Percentiles rank a stretch among this genome's conserved stretches.
Evolutionary conservation across 2,329 filamentous ascomycete genomes (phyloP).

Genomic region (Chrysoporthe austroafricana): DNA sequence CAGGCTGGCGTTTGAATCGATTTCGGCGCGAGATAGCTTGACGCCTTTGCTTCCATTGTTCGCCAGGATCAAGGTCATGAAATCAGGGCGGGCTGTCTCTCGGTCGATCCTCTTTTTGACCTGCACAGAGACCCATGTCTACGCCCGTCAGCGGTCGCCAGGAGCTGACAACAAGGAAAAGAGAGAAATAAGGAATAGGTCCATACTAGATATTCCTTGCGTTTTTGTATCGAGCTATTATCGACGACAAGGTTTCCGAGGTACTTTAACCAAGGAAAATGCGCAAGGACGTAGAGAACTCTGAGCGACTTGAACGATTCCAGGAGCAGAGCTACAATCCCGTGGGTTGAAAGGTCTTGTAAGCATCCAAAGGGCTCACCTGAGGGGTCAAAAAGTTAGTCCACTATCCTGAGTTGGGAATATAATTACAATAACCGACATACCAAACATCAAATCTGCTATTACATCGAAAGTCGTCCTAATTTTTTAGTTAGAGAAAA

Average conservation of each 20-base stretch:
- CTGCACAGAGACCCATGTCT: not conserved
- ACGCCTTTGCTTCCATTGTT: constrained; percentile 1
- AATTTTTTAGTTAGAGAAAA: not conserved
- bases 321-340: not conserved
- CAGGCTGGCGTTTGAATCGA: not conserved
- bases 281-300: not conserved
- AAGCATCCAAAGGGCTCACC: constrained; percentile 1
- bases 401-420: not conserved
- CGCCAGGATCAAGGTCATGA: not conserved
- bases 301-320: not conserved
- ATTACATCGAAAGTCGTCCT: constrained; percentile 2
- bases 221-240: not conserved
- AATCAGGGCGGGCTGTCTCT: not conserved
- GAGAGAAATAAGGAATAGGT: not conserved
- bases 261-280: not conserved
- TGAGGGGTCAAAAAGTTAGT: not conserved
- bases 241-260: not conserved
- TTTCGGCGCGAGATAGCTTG: not conserved
- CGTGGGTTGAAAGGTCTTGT: not conserved
- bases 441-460: not conserved
- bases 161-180: not conserved
- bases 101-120: not conserved
- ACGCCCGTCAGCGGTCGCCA: not conserved
- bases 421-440: not conserved
- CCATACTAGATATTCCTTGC: constrained; percentile 1